Base-by-base conservation (phyloP, 176 grass and related monocot species). In the Zea luxurians region DNA sequence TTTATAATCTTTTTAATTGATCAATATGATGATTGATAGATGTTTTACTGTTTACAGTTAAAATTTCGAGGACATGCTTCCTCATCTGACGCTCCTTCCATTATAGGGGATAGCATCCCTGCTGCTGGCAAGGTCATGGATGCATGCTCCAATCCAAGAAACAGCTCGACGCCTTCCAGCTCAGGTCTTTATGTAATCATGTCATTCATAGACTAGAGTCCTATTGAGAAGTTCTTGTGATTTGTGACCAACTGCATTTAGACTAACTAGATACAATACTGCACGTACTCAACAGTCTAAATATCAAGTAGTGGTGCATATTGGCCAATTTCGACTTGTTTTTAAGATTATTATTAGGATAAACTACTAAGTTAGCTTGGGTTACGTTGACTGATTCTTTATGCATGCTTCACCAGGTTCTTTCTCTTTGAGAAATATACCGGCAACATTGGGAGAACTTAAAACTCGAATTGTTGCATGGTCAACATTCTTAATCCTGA, bases 121-220 rank as follows among this genome's bases (percentile, higher is more conserved):
- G 46, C 67, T 48, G 46, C 89, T 78, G 89, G 87, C 78, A 98
- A 89, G 70, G 83, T 74, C 53, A 67, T 89, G 64, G 90, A 95
- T 41, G 73, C 38, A 65, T 87, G 85, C 80, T 87, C 49, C 41
- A 87, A 60, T 83, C 52, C 80, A 78, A 79, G 34, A 78, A 47
- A 41, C 84, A 86, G 55, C 38, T 68, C 79, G 60, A 12, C 35
- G 13, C 20, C 66, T 71, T 83, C 60, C 78, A 77, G 73, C 13
- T 78, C 80, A 78, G 92, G 92, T 94, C 44, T 64, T 67, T 71
- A 66, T 68, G 45, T 70, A 64, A 55, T 67, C 16, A 11, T 78
- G 16, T 71, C 43, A 76, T 38, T 73, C 67, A 60, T 59, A 48
- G 54, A 68, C 35, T 18, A 61, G 59, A 13, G 10, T 48, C 13